These are phyloP conservation scores for Zygoascus tannicola DNA, from an alignment of 805 yeast genomes.

Conservation along the genomic window DNA sequence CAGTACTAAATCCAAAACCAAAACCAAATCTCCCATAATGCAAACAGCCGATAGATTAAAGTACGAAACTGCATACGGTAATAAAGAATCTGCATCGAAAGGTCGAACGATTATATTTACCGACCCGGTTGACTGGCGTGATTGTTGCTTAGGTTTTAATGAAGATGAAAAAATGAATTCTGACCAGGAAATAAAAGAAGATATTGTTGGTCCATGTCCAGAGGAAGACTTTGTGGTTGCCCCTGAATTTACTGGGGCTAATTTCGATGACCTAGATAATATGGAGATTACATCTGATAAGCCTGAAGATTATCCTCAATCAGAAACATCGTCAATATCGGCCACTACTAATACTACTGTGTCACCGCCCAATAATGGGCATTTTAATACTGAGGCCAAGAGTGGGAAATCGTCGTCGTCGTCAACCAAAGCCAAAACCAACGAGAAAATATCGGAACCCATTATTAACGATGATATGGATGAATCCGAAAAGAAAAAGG, in stretches of 20 bases:
- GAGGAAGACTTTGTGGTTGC: not conserved
- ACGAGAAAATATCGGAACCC: not conserved
- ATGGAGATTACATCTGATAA: not conserved
- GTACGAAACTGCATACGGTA: too few species aligned
- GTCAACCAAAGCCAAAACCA: not conserved
- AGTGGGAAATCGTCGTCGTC: not conserved
- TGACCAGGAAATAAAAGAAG: not conserved
- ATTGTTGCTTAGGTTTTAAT: too few species aligned
- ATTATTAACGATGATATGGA: slow-evolving; percentile 21
- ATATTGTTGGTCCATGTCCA: not conserved
- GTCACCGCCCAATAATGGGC: too few species aligned
- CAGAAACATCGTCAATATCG: not conserved
- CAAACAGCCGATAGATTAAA: too few species aligned
- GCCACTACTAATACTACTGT: not conserved
- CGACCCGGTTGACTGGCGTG: too few species aligned
- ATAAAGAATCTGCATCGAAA: too few species aligned
- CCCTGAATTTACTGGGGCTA: not conserved
- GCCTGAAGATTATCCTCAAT: not conserved
- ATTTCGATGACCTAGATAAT: not conserved
- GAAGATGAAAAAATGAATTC: too few species aligned
- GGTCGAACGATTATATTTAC: too few species aligned
- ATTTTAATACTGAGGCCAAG: too few species aligned
- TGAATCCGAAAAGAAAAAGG: slow-evolving; percentile 52
- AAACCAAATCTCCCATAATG: too few species aligned
- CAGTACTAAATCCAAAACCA: too few species aligned